Evolutionary conservation across 495 filamentous ascomycete species (phyloP).

Genomic region (Wilcoxina mikolae): DNA sequence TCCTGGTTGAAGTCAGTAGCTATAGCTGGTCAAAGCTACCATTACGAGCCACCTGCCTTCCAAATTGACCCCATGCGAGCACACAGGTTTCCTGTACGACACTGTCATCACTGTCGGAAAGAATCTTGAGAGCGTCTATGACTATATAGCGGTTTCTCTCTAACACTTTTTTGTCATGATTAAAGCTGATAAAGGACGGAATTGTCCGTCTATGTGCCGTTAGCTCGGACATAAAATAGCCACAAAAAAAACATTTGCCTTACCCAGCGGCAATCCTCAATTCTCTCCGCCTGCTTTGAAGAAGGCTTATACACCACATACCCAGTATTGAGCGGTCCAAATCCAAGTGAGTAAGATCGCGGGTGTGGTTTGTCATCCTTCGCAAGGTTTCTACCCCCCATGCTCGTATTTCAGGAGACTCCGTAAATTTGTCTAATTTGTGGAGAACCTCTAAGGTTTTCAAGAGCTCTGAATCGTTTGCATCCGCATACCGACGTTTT

Average conservation of each 20-base stretch:
- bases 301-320: conserved; percentile 63
- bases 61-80: conserved; percentile 67
- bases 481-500: conserved; percentile 19
- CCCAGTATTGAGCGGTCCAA: conserved; percentile 51
- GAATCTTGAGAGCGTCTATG: conserved; percentile 51
- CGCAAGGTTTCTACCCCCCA: conserved; percentile 57
- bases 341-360: conserved; percentile 42
- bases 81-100: conserved; percentile 70
- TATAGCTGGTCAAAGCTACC: conserved; percentile 16
- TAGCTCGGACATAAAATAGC: conserved; percentile 25
- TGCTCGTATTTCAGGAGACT: conserved; percentile 48
- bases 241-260: conserved; percentile 11
- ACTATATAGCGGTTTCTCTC: conserved; percentile 51
- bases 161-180: conserved; percentile 31
- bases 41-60: conserved; percentile 35
- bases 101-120: conserved; percentile 49
- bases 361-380: conserved; percentile 50
- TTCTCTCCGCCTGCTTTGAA: conserved; percentile 72
- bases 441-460: conserved; percentile 43
- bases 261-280: conserved; percentile 67
- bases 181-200: conserved; percentile 46
- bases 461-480: conserved; percentile 36
- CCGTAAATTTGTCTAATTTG: conserved; percentile 41
- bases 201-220: conserved; percentile 43
- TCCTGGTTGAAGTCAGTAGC: conserved; percentile 30